phyloP scores from a whole-genome alignment of 2,329 filamentous ascomycete genomes.

The Botrytis elliptica region DNA sequence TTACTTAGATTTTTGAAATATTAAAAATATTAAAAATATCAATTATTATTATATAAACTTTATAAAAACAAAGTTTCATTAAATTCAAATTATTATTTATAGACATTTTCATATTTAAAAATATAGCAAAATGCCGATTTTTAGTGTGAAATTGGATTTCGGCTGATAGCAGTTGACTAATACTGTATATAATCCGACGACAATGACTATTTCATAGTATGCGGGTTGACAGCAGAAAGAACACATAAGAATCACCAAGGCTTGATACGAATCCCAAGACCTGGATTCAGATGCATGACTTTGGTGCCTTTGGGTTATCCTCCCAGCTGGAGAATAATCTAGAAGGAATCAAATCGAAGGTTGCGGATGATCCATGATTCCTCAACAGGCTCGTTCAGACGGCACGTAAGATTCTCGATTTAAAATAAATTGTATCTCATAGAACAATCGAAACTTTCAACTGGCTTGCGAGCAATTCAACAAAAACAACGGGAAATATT shows the following conservation, averaged over 20 bases:
- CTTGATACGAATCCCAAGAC: neutral
- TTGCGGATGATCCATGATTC: neutral
- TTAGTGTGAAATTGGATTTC: too few relatives aligned
- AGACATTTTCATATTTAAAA: too few relatives aligned
- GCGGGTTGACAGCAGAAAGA: neutral
- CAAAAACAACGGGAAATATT: neutral
- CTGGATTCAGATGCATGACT: neutral
- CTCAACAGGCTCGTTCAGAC: neutral
- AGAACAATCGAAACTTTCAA: neutral
- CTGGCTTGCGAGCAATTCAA: neutral
- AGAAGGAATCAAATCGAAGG: neutral
- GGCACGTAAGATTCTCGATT: too few relatives aligned
- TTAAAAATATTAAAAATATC: too few relatives aligned
- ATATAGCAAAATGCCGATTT: too few relatives aligned
- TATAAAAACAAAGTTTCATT: too few relatives aligned
- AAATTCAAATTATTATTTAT: too few relatives aligned
- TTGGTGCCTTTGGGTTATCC: neutral
- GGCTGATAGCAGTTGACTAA: too few relatives aligned
- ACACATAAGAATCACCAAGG: neutral
- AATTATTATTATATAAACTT: too few relatives aligned
- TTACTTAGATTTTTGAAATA: too few relatives aligned
- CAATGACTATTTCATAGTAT: neutral
- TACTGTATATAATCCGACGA: neutral
- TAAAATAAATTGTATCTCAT: neutral
- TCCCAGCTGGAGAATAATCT: neutral